phyloP scores from a whole-genome alignment of 2,329 filamentous ascomycete genomes.

The Fusarium keratoplasticum region DNA sequence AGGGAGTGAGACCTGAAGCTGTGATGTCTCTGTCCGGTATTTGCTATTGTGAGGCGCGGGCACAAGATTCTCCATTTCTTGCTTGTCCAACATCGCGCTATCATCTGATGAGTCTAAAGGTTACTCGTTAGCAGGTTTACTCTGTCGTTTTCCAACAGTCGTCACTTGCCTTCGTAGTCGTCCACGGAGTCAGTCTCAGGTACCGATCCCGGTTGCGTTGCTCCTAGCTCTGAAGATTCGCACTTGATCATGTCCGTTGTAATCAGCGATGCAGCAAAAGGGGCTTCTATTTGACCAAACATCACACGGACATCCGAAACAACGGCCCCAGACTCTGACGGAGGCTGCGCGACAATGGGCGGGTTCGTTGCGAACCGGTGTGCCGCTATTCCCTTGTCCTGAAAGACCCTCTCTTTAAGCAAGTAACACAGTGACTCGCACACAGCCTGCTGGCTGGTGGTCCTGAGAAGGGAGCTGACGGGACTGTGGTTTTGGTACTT shows the following conservation, averaged over 20 bases:
- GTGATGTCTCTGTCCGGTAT: not conserved
- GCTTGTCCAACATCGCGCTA: no score
- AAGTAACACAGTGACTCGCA: fast-evolving
- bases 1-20: not conserved
- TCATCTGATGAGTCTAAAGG: no score
- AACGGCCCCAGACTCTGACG: no score
- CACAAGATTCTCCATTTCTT: no score
- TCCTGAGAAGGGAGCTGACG: not conserved
- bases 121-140: no score
- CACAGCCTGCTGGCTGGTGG: not conserved
- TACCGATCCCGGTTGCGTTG: no score
- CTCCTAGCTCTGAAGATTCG: no score
- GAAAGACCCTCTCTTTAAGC: not conserved
- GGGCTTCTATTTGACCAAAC: no score
- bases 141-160: not conserved
- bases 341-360: no score
- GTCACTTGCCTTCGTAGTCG: not conserved
- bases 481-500: not conserved
- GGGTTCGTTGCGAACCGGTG: not conserved
- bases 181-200: not conserved
- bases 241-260: no score
- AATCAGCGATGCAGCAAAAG: no score
- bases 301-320: no score
- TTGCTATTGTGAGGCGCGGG: not conserved
- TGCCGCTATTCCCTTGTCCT: not conserved